Evolutionary conservation across 352 stramenopile species (phyloP).

Genomic region (Phytophthora pistaciae): DNA sequence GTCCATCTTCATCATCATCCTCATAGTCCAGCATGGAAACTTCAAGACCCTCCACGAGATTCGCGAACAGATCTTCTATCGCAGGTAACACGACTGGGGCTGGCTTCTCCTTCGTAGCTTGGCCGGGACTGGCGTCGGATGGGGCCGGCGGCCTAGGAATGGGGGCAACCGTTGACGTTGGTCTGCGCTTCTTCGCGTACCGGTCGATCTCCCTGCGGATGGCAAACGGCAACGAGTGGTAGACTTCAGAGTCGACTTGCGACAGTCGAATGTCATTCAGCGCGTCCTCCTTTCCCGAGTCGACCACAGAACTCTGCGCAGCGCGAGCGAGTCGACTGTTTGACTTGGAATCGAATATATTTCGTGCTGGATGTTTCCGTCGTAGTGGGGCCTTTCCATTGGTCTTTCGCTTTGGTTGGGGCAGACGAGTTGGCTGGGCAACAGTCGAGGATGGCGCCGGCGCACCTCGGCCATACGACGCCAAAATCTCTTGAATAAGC

Average conservation of each 20-base stretch:
- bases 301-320: neutral
- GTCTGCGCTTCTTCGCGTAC: constrained; percentile 58
- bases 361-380: constrained; percentile 28
- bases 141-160: constrained; percentile 10
- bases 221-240: constrained; percentile 68
- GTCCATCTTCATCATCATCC: constrained; percentile 9
- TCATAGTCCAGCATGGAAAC: neutral
- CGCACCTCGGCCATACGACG: constrained; percentile 31
- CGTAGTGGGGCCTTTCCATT: constrained; percentile 45
- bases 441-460: neutral
- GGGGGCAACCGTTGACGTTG: constrained; percentile 25
- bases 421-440: constrained; percentile 6
- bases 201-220: constrained; percentile 80
- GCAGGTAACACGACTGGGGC: constrained; percentile 30
- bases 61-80: constrained; percentile 64
- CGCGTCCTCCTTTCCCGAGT: constrained; percentile 30
- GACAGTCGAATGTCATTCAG: constrained; percentile 81
- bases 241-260: constrained; percentile 83
- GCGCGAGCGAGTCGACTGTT: constrained; percentile 20
- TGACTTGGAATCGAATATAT: constrained; percentile 46
- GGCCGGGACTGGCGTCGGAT: constrained; percentile 6
- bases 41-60: constrained; percentile 40
- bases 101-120: constrained; percentile 18
- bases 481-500: constrained; percentile 71
- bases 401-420: constrained; percentile 22